Evolutionary conservation across 768 basidiomycete species (phyloP).

Genomic region (Psilocybe tampanensis): DNA sequence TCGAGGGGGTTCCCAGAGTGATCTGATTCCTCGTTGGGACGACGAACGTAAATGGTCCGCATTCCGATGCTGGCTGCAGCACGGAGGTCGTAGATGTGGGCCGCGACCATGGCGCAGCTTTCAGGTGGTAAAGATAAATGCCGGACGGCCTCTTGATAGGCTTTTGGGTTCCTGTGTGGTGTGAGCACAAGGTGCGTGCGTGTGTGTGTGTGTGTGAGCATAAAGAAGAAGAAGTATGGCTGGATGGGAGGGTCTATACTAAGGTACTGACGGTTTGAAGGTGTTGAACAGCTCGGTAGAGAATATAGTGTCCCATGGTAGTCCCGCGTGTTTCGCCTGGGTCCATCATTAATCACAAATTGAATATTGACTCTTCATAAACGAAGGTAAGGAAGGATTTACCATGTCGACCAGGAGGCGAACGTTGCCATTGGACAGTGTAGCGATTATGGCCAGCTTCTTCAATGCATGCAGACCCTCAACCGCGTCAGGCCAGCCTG

Average conservation of each 20-base stretch:
- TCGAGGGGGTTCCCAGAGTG: neutral
- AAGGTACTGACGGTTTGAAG: constrained; percentile 63
- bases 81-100: constrained; percentile 59
- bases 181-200: too few relatives aligned
- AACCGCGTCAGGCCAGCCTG: constrained; percentile 63
- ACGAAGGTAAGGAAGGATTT: neutral
- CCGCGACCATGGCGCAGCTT: constrained; percentile 65
- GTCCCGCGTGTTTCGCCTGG: constrained; percentile 62
- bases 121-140: constrained; percentile 52
- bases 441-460: constrained; percentile 49
- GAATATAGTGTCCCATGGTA: constrained; percentile 68
- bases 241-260: too few relatives aligned
- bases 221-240: too few relatives aligned
- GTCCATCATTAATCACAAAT: neutral
- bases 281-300: constrained; percentile 61
- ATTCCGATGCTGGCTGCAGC: constrained; percentile 55
- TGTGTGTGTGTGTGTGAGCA: too few relatives aligned
- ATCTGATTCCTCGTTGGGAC: constrained; percentile 46
- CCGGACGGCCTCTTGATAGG: constrained; percentile 50
- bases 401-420: constrained; percentile 43
- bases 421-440: constrained; percentile 68
- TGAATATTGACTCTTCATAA: neutral
- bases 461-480: constrained; percentile 53
- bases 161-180: constrained; percentile 53
- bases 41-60: constrained; percentile 60